Base-by-base conservation (phyloP, 2,329 filamentous ascomycete species). In the Pseudogymnoascus sp. region DNA sequence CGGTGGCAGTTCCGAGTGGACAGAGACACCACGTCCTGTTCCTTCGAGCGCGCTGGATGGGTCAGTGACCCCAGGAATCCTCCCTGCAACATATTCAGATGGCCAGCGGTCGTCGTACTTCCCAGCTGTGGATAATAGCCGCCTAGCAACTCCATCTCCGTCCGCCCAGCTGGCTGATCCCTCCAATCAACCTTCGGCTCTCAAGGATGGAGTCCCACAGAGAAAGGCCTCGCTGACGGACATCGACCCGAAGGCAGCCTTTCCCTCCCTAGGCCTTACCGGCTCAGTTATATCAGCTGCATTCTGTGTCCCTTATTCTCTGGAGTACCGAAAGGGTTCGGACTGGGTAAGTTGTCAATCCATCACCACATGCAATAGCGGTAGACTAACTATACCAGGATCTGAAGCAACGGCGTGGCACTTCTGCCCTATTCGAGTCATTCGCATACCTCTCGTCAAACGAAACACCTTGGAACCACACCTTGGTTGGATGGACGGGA, bases 401-500 rank as follows among this genome's bases (percentile, higher is more conserved):
- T 72, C 78, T 97, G 62, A 85, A 84, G 69, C 80, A 86, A 64
- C 89, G 92, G 25, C 88, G 89, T 64, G 93, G 93, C 62, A 93
- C 92, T 63, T 97, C 93, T 11, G 92, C 93, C 14, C 82, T 97
- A 35, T 95, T 95, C 76, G 92, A 97, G 74, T 92, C 92, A 8
- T 92, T 97, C 71, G 84, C 88, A 62, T 88, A 95, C 75, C 85
- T 97, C 49, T 90, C 92, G 3, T 95, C 92, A n/a, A 81, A 88
- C 62, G 82, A 89, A 45, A 87, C 88, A 2, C 86, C 88, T 19
- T 97, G 92, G 92, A 91, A 92, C 69, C 93, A 97, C 77, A 94
- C 88, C 0, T 83, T 97, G 5, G 90, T 97, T 61, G 92, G 91
- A 52, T 97, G 93, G 93, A 96, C 93, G 2, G 93, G 93, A 63